Percentiles rank a stretch among this genome's conserved stretches.
These are phyloP conservation scores for Nakaseomyces delphensis DNA, from an alignment of 1,139 yeast species.

Conservation along the genomic window DNA sequence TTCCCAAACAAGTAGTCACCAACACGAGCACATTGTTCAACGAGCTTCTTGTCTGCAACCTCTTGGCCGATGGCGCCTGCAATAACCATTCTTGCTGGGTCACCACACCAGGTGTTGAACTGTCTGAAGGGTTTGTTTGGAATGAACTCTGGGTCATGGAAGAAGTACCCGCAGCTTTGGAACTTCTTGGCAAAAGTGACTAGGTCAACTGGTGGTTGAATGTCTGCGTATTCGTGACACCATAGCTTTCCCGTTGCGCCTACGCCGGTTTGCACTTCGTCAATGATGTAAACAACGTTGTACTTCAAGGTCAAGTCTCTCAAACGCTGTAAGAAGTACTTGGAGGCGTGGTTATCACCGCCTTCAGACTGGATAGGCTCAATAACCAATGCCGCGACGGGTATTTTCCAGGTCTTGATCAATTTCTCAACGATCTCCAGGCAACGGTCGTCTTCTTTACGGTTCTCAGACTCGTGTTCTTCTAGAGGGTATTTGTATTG, in stretches of 20 bases:
- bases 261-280: slow-evolving; percentile 70
- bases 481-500: slow-evolving; percentile 54
- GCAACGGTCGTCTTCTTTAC: slow-evolving; percentile 53
- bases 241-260: slow-evolving; percentile 66
- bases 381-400: slow-evolving; percentile 60
- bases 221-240: slow-evolving; percentile 66
- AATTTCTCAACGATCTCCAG: slow-evolving; percentile 47
- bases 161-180: slow-evolving; percentile 74
- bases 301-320: slow-evolving; percentile 54
- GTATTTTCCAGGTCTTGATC: slow-evolving; percentile 40
- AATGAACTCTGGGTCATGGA: slow-evolving; percentile 51
- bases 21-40: slow-evolving; percentile 43
- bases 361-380: slow-evolving; percentile 75
- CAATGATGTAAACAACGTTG: slow-evolving; percentile 54
- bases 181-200: slow-evolving; percentile 71
- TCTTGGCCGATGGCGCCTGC: slow-evolving; percentile 59
- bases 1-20: slow-evolving; percentile 51
- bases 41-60: slow-evolving; percentile 43
- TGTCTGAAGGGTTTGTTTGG: slow-evolving; percentile 64
- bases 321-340: slow-evolving; percentile 53
- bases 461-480: slow-evolving; percentile 44
- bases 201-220: slow-evolving; percentile 58
- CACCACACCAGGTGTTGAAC: slow-evolving; percentile 82
- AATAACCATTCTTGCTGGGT: slow-evolving; percentile 58
- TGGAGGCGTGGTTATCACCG: slow-evolving; percentile 61